Percentiles rank a stretch among this genome's conserved stretches.
phyloP scores from a whole-genome alignment of 139 green algal genomes.

The Chlamydomonas urium region DNA sequence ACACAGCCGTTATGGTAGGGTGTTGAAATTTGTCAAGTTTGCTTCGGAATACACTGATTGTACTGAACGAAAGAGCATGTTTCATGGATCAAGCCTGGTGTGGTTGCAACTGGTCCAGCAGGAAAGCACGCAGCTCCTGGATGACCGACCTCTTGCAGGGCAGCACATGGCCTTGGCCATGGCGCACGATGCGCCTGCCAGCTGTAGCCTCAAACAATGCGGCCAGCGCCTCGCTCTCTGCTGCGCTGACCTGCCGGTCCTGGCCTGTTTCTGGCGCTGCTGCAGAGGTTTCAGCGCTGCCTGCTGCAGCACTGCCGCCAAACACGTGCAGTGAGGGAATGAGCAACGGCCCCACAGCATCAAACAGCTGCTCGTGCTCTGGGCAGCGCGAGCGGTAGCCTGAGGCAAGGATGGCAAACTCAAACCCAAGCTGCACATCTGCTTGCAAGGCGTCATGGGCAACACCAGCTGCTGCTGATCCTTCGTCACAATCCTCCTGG shows the following conservation, averaged over 20 bases:
- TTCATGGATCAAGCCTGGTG: too few relatives aligned
- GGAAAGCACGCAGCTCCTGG: slow-evolving; percentile 2
- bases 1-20: too few relatives aligned
- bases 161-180: slow-evolving; percentile 4
- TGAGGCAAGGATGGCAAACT: slow-evolving; percentile 36
- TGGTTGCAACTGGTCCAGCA: neutral
- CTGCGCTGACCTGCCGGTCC: neutral
- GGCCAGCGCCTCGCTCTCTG: slow-evolving; percentile 3
- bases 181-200: slow-evolving; percentile 19
- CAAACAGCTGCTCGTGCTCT: slow-evolving; percentile 19
- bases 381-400: slow-evolving; percentile 18
- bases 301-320: slow-evolving; percentile 10
- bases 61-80: too few relatives aligned
- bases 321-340: slow-evolving; percentile 41
- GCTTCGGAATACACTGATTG: too few relatives aligned
- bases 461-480: neutral
- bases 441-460: neutral
- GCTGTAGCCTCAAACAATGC: slow-evolving; percentile 48
- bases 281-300: neutral
- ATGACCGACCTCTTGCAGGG: slow-evolving; percentile 5
- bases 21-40: too few relatives aligned
- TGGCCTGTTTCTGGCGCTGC: neutral
- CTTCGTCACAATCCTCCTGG: neutral
- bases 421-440: slow-evolving; percentile 1
- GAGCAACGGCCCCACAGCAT: neutral